Evolutionary conservation across 257 asterid genomes (phyloP).

Genomic region (Solanum arcanum): DNA sequence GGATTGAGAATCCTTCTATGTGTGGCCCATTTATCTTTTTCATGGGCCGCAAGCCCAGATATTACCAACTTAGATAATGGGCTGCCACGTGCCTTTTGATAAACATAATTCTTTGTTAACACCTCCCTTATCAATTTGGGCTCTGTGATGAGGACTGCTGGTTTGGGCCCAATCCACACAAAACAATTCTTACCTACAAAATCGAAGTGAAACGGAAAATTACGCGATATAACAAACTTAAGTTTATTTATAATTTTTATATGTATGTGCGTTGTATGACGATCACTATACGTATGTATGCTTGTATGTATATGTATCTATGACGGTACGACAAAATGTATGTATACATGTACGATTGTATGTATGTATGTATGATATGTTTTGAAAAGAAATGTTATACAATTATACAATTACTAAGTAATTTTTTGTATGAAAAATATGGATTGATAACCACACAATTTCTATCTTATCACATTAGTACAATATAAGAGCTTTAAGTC

Average conservation of each 20-base stretch:
- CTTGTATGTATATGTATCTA: too few species aligned
- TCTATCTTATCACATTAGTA: background rate
- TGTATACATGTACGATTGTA: too few species aligned
- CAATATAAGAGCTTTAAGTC: background rate
- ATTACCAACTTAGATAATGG: conserved; percentile 14
- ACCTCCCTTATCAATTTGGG: conserved; percentile 30
- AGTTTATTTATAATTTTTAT: background rate
- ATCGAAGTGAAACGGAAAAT: background rate
- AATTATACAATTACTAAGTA: too few species aligned
- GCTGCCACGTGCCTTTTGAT: conserved; percentile 20
- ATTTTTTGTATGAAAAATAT: too few species aligned
- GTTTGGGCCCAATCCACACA: conserved; percentile 34
- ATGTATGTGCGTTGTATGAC: too few species aligned
- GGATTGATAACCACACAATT: too few species aligned
- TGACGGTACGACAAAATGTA: too few species aligned
- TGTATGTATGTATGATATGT: background rate
- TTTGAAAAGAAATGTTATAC: background rate
- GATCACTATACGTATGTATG: too few species aligned
- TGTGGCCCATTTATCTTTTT: conserved; percentile 28
- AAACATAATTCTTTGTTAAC: conserved; percentile 26
- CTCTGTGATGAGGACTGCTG: conserved; percentile 25
- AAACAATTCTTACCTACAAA: conserved; percentile 33
- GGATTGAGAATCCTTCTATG: background rate
- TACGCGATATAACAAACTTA: background rate
- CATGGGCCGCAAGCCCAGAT: conserved; percentile 25